A percentile compares a stretch with the other conserved stretches of the same genome.
These are phyloP conservation scores for Podospora tetraspora DNA, from an alignment of 495 filamentous ascomycete genomes.

Conservation along the genomic window DNA sequence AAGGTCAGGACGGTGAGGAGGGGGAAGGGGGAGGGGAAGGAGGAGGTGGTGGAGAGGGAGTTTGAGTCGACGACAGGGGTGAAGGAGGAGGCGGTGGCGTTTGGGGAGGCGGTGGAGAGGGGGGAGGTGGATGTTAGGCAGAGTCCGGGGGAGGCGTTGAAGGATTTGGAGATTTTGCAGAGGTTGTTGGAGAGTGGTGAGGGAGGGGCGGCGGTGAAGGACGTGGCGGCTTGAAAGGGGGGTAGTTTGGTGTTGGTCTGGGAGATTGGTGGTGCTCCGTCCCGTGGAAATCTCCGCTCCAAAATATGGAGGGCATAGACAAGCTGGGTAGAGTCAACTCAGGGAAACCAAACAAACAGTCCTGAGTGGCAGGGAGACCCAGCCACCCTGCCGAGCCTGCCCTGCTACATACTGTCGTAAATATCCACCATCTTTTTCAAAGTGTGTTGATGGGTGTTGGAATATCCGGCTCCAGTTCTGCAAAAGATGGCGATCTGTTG, in stretches of 20 bases:
- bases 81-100: constrained; percentile 59
- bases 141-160: constrained; percentile 59
- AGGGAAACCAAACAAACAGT: background rate
- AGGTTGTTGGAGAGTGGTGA: constrained; percentile 58
- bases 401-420: background rate
- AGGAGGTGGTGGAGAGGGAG: constrained; percentile 49
- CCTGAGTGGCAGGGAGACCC: background rate
- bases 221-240: background rate
- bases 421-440: background rate
- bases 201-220: constrained; percentile 37
- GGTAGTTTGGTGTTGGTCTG: background rate
- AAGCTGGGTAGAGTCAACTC: background rate
- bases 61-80: constrained; percentile 55
- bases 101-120: constrained; percentile 49
- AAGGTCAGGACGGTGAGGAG: constrained; percentile 34
- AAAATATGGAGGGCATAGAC: background rate
- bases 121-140: constrained; percentile 49
- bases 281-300: too few species aligned
- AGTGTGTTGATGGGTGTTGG: background rate
- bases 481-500: background rate
- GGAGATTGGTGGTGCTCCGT: background rate
- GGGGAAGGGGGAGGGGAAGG: constrained; percentile 27
- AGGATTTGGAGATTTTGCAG: constrained; percentile 64
- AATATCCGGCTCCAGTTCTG: background rate
- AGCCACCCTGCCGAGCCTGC: too few species aligned